Evolutionary conservation across 164 flowering plant species (phyloP), one percentile per base, ranked within the genome.

Genomic region (Vitis riparia): DNA sequence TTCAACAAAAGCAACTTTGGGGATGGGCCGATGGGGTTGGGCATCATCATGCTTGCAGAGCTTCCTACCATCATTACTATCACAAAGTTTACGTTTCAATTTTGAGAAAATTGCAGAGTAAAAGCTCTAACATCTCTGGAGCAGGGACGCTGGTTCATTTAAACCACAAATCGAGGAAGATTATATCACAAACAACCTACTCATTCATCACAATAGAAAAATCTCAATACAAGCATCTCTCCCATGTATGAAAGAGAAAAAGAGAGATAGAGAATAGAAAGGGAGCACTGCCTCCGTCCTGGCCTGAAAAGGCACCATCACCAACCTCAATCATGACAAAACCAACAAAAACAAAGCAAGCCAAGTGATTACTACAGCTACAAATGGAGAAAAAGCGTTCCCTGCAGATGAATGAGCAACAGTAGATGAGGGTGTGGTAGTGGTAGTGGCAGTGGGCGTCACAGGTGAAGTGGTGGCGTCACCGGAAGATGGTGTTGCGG

Each of bases 241-340:
- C 44, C 44, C 44, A 37, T 37, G 44, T 37, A 37, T 6, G 44
- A 37, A 37, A 37, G 7, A 6, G 44, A 6, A 37, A 37, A 37
- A 63, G 52, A 63, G 9, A 52, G 19, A 67, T 50, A 55, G 47
- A 67, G 32, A 47, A 37, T 37, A 37, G 44, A 29, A 17, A 3
- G 13, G 51, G 9, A 68, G 81, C 84, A 78, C 78, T 78, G 81
- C 81, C 81, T 81, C 81, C 68, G 62, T 29, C 84, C 84, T 78
- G 81, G 73, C 77, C 23, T 57, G 0, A 49, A 13, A 9, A 9
- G 9, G 8, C 10, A 10, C 15, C 30, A 10, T 44, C 27, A 17
- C 65, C 56, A 7, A 23, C 30, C 52, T 19, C 52, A 15, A 59
- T 64, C 17, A 72, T 10, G 27, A 73, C 1, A 73, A 17, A 62